phyloP scores from a whole-genome alignment of 345 rosid genomes.

The Eucalyptus tenuipes region DNA sequence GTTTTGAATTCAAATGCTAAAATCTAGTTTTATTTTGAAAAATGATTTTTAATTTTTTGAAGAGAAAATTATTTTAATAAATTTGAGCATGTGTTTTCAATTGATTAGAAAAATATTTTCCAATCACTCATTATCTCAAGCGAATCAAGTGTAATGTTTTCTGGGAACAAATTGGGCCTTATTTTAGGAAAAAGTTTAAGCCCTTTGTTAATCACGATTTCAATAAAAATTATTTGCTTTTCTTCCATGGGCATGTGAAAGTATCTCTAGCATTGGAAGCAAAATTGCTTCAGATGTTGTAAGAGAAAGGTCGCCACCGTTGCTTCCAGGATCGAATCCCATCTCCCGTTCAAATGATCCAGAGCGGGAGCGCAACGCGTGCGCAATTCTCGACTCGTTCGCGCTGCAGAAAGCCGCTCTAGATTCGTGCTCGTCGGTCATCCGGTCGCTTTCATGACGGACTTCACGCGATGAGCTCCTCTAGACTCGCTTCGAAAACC shows the following conservation, averaged over 20 bases:
- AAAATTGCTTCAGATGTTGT: neutral
- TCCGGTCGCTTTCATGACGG: neutral
- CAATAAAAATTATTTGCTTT: neutral
- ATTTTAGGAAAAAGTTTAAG: neutral
- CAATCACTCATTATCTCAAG: neutral
- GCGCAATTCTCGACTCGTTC: neutral
- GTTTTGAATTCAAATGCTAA: too few species aligned
- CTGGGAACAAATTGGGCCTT: neutral
- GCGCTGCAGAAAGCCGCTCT: neutral
- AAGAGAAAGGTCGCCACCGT: neutral
- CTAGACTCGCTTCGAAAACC: neutral
- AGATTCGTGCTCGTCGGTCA: neutral
- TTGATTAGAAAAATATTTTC: too few species aligned
- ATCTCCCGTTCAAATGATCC: neutral
- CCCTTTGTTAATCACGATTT: neutral
- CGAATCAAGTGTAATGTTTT: neutral
- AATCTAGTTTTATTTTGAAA: too few species aligned
- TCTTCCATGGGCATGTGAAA: neutral
- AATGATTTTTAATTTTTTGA: too few species aligned
- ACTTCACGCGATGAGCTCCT: neutral
- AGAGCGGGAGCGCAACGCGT: neutral
- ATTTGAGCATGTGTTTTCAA: neutral
- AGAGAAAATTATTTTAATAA: neutral
- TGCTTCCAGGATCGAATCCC: neutral
- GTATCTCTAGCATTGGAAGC: neutral